Evolutionary conservation across 257 asterid species (phyloP), one percentile per base, ranked within the genome.

Genomic region (Solanum medicagineum): DNA sequence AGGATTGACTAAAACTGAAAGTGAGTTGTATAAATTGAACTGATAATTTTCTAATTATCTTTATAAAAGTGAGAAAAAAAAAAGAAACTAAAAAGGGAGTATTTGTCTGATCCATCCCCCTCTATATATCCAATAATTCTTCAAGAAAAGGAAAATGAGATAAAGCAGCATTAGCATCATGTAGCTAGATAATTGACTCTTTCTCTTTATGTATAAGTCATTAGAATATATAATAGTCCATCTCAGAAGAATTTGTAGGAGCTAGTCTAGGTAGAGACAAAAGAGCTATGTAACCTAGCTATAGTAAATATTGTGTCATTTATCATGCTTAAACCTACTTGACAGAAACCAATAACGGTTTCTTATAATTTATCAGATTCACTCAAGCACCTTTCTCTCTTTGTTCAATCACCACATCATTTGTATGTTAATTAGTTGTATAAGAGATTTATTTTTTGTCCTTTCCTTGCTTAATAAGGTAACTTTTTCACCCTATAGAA

Each of bases 251-350:
- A 82, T 60, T 66, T 29, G 45, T 49, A 10, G 44, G 10, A 57
- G 57, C 77, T 82, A 66, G n/a, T 22, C 47, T 32, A 66, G 40
- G 12, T 16, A 62, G 79, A 82, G 79, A 62, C 77, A 82, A 24
- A 47, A 53, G 83, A 62, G 13, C 62, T 51, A 32, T 80, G 69
- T 19, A 54, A 17, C 9, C 22, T 5, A 6, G 75, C 22, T 32
- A 32, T 16, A 68, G 49, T 16, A 19, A 68, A 16, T 68, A 15
- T 45, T 80, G 92, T 87, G 92, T 90, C 92, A 90, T 82, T 73
- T 69, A 88, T 89, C 93, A 90, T 88, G 94, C 94, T 79, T 87
- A 79, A 69, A 91, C 92, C 93, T 89, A 88, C 91, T 87, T 85
- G 80, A 86, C 69, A 82, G 80, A 85, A 49, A 88, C 88, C 56